Evolutionary conservation across 345 rosid species (phyloP).

Genomic region (Tarenaya hassleriana): DNA sequence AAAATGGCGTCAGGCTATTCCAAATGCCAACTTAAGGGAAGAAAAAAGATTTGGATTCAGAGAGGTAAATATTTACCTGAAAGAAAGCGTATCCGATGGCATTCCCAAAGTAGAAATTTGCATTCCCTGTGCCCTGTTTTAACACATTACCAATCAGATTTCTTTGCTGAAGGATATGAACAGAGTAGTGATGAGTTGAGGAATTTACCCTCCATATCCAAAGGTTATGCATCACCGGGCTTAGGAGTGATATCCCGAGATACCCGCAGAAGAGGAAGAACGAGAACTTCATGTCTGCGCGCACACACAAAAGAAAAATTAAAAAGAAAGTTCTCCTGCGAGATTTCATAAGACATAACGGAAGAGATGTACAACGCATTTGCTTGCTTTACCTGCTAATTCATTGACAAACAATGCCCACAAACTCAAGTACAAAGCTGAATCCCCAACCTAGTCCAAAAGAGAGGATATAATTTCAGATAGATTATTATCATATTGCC

Average conservation of each 20-base stretch:
- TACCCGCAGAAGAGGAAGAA: slow-evolving; percentile 90
- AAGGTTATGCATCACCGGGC: slow-evolving; percentile 96
- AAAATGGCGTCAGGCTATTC: too few species aligned
- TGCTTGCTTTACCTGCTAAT: slow-evolving; percentile 51
- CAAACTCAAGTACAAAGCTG: slow-evolving; percentile 74
- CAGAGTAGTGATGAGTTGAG: slow-evolving; percentile 2
- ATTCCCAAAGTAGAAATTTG: slow-evolving; percentile 94
- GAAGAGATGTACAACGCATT: slow-evolving; percentile 12
- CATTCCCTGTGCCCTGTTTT: slow-evolving; percentile 97
- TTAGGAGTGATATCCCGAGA: slow-evolving; percentile 81
- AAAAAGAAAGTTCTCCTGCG: slow-evolving; percentile 19
- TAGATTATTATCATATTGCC: too few species aligned
- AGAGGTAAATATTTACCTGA: slow-evolving; percentile 50
- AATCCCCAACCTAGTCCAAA: slow-evolving; percentile 73
- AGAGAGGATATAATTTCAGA: too few species aligned
- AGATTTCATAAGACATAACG: slow-evolving; percentile 7
- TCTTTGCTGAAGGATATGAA: not conserved
- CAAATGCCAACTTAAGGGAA: not conserved
- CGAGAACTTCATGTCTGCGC: slow-evolving; percentile 77
- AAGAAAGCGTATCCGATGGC: slow-evolving; percentile 87
- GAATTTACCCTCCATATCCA: slow-evolving; percentile 94
- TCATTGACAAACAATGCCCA: slow-evolving; percentile 78
- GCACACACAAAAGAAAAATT: slow-evolving; percentile 21
- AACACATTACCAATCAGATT: slow-evolving; percentile 21
- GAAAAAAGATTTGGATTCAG: slow-evolving; percentile 1